Evolutionary conservation across 805 yeast species (phyloP), one percentile per base, ranked within the genome.

Genomic region (Hagleromyces aurorensis): DNA sequence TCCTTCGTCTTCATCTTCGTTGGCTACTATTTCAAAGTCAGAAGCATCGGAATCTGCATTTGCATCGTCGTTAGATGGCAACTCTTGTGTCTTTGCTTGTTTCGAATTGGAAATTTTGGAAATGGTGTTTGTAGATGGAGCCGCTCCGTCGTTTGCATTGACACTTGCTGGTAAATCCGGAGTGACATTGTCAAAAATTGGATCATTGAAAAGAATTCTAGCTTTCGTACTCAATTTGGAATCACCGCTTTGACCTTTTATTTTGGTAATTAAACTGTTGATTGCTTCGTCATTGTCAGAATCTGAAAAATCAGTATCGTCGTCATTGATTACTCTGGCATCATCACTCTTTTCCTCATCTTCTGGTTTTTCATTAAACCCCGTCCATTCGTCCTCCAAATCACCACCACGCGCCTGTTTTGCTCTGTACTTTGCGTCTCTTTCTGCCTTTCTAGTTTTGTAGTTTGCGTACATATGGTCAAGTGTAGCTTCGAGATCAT

Each of bases 311-410:
- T 54, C 50, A 41, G 52, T 24, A 20, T 61, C 67, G 31, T 46
- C 44, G 14, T 60, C 68, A 12, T 45, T 48, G 13, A 62, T 67
- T 13, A 57, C 62, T 11, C 45, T 57, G 12, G 60, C 65, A 31
- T 69, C 72, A 9, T 46, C 54, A 23, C 58, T 62, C 9, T 46
- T 50, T 9, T 46, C 55, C 24, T 52, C 62, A 19, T 56, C 65
- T 15, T 57, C 57, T 9, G 58, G 62, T 22, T 67, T 67, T 10
- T 70, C 76, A 19, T 64, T 52, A 34, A 82, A 75, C 38, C 91
- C 91, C 25, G 76, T 78, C 91, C 91, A 82, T 28, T 69, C 72
- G 33, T 74, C 84, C 40, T 79, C 91, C 43, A 75, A 75, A 30
- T 65, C 81, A 42, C 77, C 86, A 20, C 84, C 87, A 57, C 91